Conservation (phyloP, 108 stramenopile genomes). For the Chaetoceros tenuissimus region DNA sequence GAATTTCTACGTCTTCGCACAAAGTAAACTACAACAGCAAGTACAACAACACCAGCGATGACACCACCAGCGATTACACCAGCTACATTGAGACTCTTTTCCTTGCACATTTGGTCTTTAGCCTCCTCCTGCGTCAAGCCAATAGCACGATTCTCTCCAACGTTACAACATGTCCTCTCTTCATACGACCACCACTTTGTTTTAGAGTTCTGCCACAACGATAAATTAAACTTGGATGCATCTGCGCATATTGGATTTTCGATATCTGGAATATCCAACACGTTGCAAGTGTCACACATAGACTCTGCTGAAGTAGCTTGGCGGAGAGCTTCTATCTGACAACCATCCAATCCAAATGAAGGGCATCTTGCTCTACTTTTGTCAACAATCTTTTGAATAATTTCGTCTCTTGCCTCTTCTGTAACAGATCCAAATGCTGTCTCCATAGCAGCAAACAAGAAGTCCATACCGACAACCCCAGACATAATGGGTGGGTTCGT, state of each 20-base stretch:
- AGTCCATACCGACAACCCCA: conserved; percentile 46
- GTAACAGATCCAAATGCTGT: not conserved
- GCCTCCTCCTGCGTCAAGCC: not conserved
- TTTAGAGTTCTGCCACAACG: not conserved
- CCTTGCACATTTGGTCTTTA: not conserved
- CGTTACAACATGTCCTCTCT: not conserved
- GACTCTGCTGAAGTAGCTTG: not conserved
- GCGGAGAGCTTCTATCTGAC: not conserved
- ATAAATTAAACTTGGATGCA: not conserved
- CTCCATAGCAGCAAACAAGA: conserved; percentile 11
- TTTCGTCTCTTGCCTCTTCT: not conserved
- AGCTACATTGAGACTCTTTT: not conserved
- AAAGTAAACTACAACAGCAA: too few relatives aligned
- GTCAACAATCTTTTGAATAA: not conserved
- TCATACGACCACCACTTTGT: not conserved
- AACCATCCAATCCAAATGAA: not conserved
- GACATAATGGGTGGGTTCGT: conserved; percentile 31
- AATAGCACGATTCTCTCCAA: not conserved
- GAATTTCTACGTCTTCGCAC: too few relatives aligned
- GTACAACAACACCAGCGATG: not conserved
- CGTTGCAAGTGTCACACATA: not conserved
- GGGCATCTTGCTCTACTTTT: not conserved
- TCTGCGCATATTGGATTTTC: not conserved
- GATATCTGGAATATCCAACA: not conserved
- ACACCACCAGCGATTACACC: not conserved